phyloP scores from a whole-genome alignment of 73 alveolate species.

The Tetrahymena elliotti region DNA sequence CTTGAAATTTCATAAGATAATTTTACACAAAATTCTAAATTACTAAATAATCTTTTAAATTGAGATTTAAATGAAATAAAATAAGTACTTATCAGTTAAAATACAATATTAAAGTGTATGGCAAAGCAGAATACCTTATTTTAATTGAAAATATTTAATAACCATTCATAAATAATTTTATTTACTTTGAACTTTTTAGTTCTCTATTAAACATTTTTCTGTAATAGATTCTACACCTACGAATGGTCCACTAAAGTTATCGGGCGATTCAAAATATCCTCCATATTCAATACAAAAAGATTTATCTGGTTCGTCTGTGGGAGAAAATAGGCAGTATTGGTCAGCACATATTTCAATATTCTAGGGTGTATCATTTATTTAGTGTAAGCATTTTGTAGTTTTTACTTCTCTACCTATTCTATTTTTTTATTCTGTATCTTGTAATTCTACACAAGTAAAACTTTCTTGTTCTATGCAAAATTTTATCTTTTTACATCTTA shows the following conservation, averaged over 20 bases:
- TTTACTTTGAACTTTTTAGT: not conserved
- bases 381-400: not conserved
- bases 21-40: not conserved
- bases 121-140: not conserved
- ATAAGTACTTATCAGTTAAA: not conserved
- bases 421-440: not conserved
- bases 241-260: not conserved
- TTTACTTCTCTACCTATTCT: not conserved
- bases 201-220: not conserved
- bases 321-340: not conserved
- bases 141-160: too few species aligned
- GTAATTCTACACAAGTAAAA: not conserved
- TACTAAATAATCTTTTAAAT: not conserved
- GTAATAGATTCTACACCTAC: not conserved
- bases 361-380: not conserved
- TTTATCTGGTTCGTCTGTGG: not conserved
- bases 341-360: not conserved
- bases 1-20: not conserved
- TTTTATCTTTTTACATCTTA: not conserved
- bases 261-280: not conserved
- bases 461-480: not conserved
- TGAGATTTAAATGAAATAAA: too few species aligned
- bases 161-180: too few species aligned
- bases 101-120: not conserved
- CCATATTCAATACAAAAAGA: not conserved